Conservation (phyloP, 179 eudicot genomes). For the Nepenthes alata region DNA sequence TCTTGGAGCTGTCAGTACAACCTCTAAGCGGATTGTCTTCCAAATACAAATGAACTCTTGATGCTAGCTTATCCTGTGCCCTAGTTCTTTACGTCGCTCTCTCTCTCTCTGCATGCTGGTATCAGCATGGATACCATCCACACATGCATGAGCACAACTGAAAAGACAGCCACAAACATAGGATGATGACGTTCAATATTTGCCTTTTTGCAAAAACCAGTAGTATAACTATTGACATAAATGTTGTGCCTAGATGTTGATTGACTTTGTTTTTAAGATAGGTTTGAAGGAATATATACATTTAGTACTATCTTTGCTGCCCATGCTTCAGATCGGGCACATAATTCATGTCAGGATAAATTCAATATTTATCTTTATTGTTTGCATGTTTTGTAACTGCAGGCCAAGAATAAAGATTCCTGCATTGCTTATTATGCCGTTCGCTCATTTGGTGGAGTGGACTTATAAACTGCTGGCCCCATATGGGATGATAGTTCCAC, state of each 20-base stretch:
- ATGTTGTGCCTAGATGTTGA: no score
- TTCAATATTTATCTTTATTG: not conserved
- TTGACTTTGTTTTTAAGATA: not conserved
- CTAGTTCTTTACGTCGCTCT: no score
- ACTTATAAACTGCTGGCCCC: conserved; percentile 67
- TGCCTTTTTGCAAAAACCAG: not conserved
- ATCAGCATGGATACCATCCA: no score
- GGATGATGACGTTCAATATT: not conserved
- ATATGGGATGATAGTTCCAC: conserved; percentile 97
- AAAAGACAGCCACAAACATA: no score
- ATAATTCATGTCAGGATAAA: no score
- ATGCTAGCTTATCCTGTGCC: no score
- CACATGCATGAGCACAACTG: no score
- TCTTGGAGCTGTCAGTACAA: no score
- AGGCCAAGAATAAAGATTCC: conserved; percentile 96
- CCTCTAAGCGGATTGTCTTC: no score
- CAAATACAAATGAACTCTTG: no score
- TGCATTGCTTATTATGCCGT: conserved; percentile 71
- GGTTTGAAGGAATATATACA: not conserved
- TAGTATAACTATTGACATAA: no score
- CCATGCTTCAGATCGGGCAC: not conserved
- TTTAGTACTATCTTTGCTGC: not conserved
- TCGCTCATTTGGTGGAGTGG: conserved; percentile 70
- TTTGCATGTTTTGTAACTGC: conserved; percentile 15
- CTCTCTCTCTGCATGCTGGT: no score